A percentile compares a stretch with the other conserved stretches of the same genome.
Conservation (phyloP, 495 filamentous ascomycete species). For the Aeminium ludgeri region DNA sequence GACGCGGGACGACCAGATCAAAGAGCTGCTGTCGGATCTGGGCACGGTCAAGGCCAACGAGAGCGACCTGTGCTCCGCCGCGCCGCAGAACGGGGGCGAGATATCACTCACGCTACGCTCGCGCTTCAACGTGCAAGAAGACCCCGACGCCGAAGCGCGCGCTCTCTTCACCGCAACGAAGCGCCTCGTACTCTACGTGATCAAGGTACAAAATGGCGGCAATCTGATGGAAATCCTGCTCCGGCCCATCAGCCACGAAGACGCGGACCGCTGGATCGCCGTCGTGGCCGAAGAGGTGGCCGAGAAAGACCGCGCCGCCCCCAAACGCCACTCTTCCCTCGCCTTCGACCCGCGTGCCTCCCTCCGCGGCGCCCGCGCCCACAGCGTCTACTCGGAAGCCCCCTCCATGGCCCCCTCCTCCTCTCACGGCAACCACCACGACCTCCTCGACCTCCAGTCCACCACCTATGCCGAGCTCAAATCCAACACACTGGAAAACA, state of each 20-base stretch:
- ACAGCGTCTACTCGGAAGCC: conserved; percentile 55
- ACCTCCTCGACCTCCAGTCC: conserved; percentile 67
- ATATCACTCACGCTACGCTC: conserved; percentile 68
- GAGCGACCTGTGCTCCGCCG: conserved; percentile 67
- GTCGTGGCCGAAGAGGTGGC: conserved; percentile 72
- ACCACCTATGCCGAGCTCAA: conserved; percentile 91
- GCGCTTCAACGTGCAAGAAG: conserved; percentile 24
- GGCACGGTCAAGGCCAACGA: conserved; percentile 93
- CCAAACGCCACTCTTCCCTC: conserved; percentile 15
- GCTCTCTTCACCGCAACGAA: conserved; percentile 96
- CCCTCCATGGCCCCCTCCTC: conserved; percentile 20
- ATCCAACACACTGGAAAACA: conserved; percentile 80
- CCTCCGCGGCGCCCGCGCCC: conserved; percentile 40
- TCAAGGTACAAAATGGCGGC: conserved; percentile 80
- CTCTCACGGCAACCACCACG: conserved; percentile 31
- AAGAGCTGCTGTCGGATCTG: conserved; percentile 80
- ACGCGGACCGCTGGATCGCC: conserved; percentile 72
- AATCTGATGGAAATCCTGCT: conserved; percentile 92
- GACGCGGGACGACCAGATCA: conserved; percentile 68
- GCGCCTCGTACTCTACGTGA: conserved; percentile 91
- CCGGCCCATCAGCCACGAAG: conserved; percentile 68
- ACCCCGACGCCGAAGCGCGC: conserved; percentile 82
- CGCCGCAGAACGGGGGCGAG: conserved; percentile 42
- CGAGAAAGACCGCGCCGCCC: conserved; percentile 26
- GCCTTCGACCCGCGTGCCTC: conserved; percentile 13